Evolutionary conservation across 768 basidiomycete species (phyloP).

Genomic region (Termitomyces sp.): DNA sequence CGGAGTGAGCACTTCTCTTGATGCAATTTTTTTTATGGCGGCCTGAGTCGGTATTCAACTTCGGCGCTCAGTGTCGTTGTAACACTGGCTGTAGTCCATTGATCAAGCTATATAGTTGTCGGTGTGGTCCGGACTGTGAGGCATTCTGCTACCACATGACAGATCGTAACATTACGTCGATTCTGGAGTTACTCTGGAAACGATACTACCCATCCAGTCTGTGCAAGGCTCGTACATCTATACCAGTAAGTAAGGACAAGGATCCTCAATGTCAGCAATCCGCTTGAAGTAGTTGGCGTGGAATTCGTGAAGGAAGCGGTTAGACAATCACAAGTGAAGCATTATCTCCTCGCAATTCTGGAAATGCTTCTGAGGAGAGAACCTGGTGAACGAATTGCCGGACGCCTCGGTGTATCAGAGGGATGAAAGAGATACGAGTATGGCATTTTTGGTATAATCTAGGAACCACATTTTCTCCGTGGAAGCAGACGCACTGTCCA

Average conservation of each 20-base stretch:
- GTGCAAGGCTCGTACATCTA: neutral
- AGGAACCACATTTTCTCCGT: neutral
- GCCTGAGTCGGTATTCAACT: neutral
- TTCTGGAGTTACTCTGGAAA: no score
- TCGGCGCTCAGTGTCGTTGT: neutral
- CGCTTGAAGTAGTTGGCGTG: neutral
- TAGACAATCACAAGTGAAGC: no score
- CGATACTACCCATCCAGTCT: neutral
- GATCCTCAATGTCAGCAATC: neutral
- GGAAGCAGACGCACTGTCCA: neutral
- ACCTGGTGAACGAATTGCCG: neutral
- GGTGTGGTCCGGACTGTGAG: no score
- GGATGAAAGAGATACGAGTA: no score
- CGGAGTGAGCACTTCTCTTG: neutral
- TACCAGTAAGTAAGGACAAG: neutral
- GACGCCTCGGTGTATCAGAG: neutral
- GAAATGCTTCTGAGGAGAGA: neutral
- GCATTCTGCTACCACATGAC: no score
- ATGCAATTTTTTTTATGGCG: neutral
- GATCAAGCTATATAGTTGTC: no score
- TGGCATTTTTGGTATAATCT: neutral
- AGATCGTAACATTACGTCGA: no score
- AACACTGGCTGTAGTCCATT: no score
- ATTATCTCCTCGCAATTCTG: neutral
- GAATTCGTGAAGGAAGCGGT: no score